These are phyloP conservation scores for Breynia disticha DNA, from an alignment of 441 rosid genomes.

Conservation along the genomic window DNA sequence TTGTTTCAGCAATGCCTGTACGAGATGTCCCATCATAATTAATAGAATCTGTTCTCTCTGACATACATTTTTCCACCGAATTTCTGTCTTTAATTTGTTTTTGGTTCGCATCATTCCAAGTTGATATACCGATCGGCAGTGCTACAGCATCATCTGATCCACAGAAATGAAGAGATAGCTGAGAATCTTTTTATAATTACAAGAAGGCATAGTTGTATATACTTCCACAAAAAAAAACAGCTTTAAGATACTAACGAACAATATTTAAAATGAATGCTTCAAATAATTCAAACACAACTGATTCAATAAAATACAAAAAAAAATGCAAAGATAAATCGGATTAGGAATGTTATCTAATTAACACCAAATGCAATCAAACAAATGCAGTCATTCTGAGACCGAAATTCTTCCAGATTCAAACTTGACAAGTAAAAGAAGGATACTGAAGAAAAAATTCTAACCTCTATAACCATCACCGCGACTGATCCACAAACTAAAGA, in stretches of 20 bases:
- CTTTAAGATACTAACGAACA: not conserved
- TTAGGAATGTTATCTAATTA: no score
- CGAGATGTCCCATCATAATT: slow-evolving; percentile 15
- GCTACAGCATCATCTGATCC: slow-evolving; percentile 32
- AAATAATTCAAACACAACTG: no score
- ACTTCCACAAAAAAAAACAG: not conserved
- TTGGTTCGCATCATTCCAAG: slow-evolving; percentile 23
- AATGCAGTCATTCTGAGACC: not conserved
- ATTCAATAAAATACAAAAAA: no score
- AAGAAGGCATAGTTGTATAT: not conserved
- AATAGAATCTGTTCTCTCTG: slow-evolving; percentile 20
- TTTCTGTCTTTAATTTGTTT: slow-evolving; percentile 14
- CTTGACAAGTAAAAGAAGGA: not conserved
- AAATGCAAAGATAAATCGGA: no score
- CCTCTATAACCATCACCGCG: slow-evolving; percentile 54
- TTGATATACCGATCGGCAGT: slow-evolving; percentile 20
- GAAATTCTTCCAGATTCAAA: not conserved
- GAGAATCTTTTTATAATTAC: not conserved
- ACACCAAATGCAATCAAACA: not conserved
- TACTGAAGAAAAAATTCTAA: slow-evolving; percentile 10
- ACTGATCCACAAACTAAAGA: slow-evolving; percentile 59
- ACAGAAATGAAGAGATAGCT: slow-evolving; percentile 6
- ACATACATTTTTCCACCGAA: slow-evolving; percentile 22
- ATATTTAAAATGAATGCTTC: no score
- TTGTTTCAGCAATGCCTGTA: slow-evolving; percentile 18